Percentiles rank a stretch among this genome's conserved stretches.
Conservation (phyloP, 2,329 filamentous ascomycete species). For the Diatrype stigma region DNA sequence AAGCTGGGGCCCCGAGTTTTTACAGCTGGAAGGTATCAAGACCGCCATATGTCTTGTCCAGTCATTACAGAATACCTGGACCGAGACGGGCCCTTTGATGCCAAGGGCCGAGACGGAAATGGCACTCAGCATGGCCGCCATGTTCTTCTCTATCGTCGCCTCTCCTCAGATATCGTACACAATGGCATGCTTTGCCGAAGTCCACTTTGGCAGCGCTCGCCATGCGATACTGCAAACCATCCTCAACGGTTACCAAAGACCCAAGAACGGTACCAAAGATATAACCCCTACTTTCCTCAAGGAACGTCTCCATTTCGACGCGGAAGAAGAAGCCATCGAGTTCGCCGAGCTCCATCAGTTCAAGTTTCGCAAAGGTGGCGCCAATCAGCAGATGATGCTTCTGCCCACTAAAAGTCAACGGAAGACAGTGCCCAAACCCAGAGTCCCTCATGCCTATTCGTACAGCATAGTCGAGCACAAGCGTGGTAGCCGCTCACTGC, state of each 20-base stretch:
- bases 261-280: slow-evolving; percentile 55
- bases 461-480: slow-evolving; percentile 56
- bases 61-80: slow-evolving; percentile 54
- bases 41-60: slow-evolving; percentile 59
- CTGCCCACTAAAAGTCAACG: slow-evolving; percentile 28
- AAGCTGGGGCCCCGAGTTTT: slow-evolving; percentile 53
- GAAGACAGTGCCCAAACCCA: slow-evolving; percentile 41
- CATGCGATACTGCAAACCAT: slow-evolving; percentile 54
- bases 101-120: slow-evolving; percentile 44
- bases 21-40: slow-evolving; percentile 55
- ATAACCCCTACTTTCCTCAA: slow-evolving; percentile 55
- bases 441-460: slow-evolving; percentile 54
- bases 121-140: slow-evolving; percentile 45
- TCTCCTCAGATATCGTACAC: slow-evolving; percentile 58
- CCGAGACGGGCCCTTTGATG: slow-evolving; percentile 53
- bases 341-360: slow-evolving; percentile 59
- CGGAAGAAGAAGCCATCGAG: slow-evolving; percentile 59
- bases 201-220: slow-evolving; percentile 60
- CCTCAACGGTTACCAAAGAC: slow-evolving; percentile 51
- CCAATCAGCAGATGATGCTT: slow-evolving; percentile 39
- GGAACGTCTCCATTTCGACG: slow-evolving; percentile 61
- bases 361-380: slow-evolving; percentile 41
- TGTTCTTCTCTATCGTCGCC: slow-evolving; percentile 59
- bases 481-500: slow-evolving; percentile 46
- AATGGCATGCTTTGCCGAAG: slow-evolving; percentile 66